Base-by-base conservation (phyloP, 2,329 filamentous ascomycete genomes). In the Trichoderma harzianum region DNA sequence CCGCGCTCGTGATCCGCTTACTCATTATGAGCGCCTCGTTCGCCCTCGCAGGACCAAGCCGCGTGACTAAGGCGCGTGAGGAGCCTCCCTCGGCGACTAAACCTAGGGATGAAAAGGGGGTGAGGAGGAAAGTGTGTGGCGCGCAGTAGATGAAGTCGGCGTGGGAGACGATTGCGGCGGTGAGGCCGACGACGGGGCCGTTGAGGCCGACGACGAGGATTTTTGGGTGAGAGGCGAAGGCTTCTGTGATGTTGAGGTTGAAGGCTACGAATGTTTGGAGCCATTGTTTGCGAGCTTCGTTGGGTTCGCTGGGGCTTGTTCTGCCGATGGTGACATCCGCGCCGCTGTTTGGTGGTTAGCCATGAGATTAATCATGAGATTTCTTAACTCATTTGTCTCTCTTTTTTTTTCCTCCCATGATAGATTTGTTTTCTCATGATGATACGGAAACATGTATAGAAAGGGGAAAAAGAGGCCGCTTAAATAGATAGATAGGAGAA, bases 1-100 rank as follows among this genome's bases (percentile, higher is more conserved):
- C 94, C 28, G 91, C 88, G 34, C 89, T 88, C 0, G 85, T 80
- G 76, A 98, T 93, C 58, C 90, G 87, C 81, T 92, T 93, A 77
- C 92, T 94, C 92, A 97, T 96, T 75, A 99, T 90, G 14, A 98
- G 87, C 14, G 96, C 95, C 85, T 98, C 96, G 78, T 97, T 97
- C 11, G 94, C 95, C 79, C 93, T 93, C 72, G 88, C 85, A 65
- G 94, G 87, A 1, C 96, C 96, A 28, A 98, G 85, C 0, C 95
- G 86, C 77, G 92, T 88, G 16, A 96, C 93, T 71, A 98, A 91
- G 0, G 91, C 93, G 70, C 90, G 85, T 18, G 90, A 93, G 0
- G 94, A 90, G 61, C 92, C 93, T 53, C 95, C 96, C 83, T 98
- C 96, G 69, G 94, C 88, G 0, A 98, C 95, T 1, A 99, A 88